Percentiles rank a stretch among this genome's conserved stretches.
Evolutionary conservation across 176 grass and related monocot genomes (phyloP).

Genomic region (Paspalum notatum): DNA sequence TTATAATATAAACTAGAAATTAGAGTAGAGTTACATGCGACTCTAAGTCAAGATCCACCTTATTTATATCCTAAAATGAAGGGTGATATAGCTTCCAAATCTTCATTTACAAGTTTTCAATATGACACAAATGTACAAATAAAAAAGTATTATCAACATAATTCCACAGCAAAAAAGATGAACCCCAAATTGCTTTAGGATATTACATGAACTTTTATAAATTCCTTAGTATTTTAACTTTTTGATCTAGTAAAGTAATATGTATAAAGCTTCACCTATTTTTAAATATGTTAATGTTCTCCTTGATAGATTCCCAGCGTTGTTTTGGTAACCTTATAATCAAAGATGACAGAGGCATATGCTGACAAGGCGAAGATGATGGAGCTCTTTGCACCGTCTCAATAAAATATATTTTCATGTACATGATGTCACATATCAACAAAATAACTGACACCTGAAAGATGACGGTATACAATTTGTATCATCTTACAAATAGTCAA

Average conservation of each 20-base stretch:
- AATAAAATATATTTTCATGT: constrained; percentile 73
- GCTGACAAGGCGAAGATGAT: constrained; percentile 25
- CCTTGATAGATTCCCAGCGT: constrained; percentile 63
- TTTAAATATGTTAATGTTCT: constrained; percentile 50
- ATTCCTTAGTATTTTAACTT: neutral
- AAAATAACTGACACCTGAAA: constrained; percentile 63
- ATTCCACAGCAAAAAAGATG: neutral
- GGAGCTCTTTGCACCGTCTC: constrained; percentile 61
- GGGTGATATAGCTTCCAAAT: neutral
- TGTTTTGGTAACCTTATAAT: constrained; percentile 42
- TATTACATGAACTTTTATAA: neutral
- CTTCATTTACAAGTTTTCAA: neutral
- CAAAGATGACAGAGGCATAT: constrained; percentile 48
- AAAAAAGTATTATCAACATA: neutral
- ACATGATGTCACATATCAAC: constrained; percentile 52
- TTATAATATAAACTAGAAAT: too few species aligned
- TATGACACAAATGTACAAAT: neutral
- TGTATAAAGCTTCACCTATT: constrained; percentile 45
- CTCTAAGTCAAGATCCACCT: too few species aligned
- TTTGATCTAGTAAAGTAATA: neutral
- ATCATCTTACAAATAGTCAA: neutral
- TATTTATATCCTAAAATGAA: too few species aligned
- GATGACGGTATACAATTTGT: neutral
- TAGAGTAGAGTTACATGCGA: too few species aligned
- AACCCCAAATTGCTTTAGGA: neutral